These are phyloP conservation scores for Stephanodiscus minutulus DNA, from an alignment of 108 stramenopile species.

Conservation along the genomic window DNA sequence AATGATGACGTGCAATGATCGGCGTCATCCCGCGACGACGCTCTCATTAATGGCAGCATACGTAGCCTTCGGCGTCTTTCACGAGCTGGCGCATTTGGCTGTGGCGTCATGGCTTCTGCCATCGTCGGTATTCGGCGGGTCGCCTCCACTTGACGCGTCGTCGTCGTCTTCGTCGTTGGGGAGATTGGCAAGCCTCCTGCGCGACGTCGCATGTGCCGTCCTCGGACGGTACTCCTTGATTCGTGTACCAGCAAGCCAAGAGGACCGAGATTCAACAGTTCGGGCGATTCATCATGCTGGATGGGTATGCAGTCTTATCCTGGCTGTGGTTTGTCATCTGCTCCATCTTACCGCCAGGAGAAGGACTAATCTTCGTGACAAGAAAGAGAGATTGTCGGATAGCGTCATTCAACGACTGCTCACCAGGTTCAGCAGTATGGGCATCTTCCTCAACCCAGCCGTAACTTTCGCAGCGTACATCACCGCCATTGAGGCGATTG, in stretches of 20 bases:
- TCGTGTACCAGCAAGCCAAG: background rate
- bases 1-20: background rate
- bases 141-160: background rate
- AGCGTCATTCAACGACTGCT: background rate
- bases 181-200: background rate
- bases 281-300: constrained; percentile 43
- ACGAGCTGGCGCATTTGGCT: constrained; percentile 59
- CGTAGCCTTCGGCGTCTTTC: constrained; percentile 57
- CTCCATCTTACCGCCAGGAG: background rate
- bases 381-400: constrained; percentile 4
- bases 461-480: constrained; percentile 53
- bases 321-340: constrained; percentile 42
- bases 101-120: constrained; percentile 30
- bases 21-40: background rate
- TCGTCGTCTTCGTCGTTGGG: background rate
- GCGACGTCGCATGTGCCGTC: constrained; percentile 8
- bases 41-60: constrained; percentile 41
- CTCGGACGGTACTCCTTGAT: constrained; percentile 35
- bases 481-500: constrained; percentile 66
- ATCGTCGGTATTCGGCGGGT: background rate
- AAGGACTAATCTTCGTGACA: background rate
- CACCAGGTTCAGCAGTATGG: background rate
- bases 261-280: background rate
- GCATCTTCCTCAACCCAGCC: background rate
- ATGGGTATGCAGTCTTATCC: constrained; percentile 59